Base-by-base conservation (phyloP, 768 basidiomycete species). In the Amanita molliuscula region DNA sequence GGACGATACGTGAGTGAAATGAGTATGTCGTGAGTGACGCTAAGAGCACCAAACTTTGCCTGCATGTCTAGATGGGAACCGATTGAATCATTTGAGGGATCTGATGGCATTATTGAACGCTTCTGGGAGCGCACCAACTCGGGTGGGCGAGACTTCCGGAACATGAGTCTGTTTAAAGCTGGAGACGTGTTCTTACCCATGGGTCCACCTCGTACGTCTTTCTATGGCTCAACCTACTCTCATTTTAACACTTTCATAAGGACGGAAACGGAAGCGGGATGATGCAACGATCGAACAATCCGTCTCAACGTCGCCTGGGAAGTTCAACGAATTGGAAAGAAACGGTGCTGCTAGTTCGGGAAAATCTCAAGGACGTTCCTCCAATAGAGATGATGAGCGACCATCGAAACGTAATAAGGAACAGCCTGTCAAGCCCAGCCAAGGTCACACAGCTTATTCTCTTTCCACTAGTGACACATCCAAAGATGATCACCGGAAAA, bases 51-150 rank as follows among this genome's bases (percentile, higher is more conserved):
- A 16, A 29, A 15, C 16, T n/a, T 44, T 44, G 38, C 38, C 13
- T 26, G 20, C 11, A 37, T 54, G 23, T 50, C 4, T 54, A 86
- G 84, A 8, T 86, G 83, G 83, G 84, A 87, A 55, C 83, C 84
- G 7, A 60, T 66, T 6, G 68, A 75, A 46, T 82, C 81, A 7
- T 84, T 87, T 53, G 61, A 59, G 13, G 73, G 62, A 6, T 82
- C 82, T 0, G 76, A 80, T 54, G 69, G 79, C 44, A 68, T 84
- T 13, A 28, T 83, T 53, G 51, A 75, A 45, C 56, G 67, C 23
- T 75, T 85, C 62, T 73, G 76, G 78, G 55, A 74, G 56, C 67
- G 74, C 54, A 57, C 74, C 45, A 62, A 75, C 59, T 59, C 73
- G 38, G 59, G 68, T 61, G 64, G 72, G 52, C 72, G 82, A 51